Evolutionary conservation across 495 filamentous ascomycete genomes (phyloP).

Genomic region (Cudoniella acicularis): DNA sequence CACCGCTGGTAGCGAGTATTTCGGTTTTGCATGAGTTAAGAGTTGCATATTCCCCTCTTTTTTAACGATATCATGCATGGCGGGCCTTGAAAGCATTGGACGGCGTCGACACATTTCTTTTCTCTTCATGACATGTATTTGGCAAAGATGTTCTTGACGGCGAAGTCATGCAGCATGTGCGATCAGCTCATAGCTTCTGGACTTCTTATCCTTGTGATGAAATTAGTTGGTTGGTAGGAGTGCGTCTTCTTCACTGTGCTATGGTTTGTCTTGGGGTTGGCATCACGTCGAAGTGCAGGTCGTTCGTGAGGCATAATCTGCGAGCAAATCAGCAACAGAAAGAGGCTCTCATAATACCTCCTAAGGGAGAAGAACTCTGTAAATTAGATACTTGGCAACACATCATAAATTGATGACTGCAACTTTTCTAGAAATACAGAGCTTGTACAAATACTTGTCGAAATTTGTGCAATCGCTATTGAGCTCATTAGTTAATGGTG

Average conservation of each 20-base stretch:
- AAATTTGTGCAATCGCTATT: too few relatives aligned
- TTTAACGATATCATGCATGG: slow-evolving; percentile 26
- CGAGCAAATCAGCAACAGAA: background rate
- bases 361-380: slow-evolving; percentile 3
- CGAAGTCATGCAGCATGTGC: slow-evolving; percentile 9
- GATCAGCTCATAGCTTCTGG: background rate
- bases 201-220: background rate
- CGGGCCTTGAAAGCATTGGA: slow-evolving; percentile 39
- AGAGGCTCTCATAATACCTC: background rate
- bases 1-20: slow-evolving; percentile 94
- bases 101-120: slow-evolving; percentile 37
- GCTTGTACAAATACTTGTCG: too few relatives aligned
- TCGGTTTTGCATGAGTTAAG: slow-evolving; percentile 78
- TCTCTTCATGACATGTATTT: slow-evolving; percentile 20
- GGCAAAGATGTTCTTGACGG: slow-evolving; percentile 9
- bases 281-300: slow-evolving; percentile 25
- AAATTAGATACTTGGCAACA: slow-evolving; percentile 22
- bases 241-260: background rate
- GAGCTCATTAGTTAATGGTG: too few relatives aligned
- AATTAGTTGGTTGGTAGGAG: slow-evolving; percentile 3
- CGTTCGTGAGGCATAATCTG: slow-evolving; percentile 4
- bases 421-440: background rate
- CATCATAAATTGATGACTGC: slow-evolving; percentile 11
- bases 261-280: background rate
- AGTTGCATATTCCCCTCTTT: background rate